A percentile compares a stretch with the other conserved stretches of the same genome.
Conservation (phyloP, 1,284 basidiomycete genomes). For the Rhodotorula sp. region DNA sequence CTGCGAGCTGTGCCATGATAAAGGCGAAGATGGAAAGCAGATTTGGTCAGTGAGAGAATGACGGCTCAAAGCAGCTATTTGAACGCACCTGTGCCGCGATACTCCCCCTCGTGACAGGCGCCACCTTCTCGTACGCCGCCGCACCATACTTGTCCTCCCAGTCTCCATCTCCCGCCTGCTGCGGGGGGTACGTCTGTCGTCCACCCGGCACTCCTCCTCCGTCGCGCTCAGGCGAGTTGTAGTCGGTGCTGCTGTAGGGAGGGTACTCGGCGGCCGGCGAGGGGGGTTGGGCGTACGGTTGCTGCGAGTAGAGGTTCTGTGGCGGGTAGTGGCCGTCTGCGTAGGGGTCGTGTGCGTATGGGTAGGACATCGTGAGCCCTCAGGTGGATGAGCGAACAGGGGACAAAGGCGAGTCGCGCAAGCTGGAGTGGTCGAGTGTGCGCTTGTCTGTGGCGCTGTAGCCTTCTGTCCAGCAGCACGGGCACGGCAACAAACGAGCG, state of each 20-base stretch:
- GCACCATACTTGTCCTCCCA: conserved; percentile 9
- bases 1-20: conserved; percentile 44
- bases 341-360: background rate
- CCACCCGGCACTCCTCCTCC: conserved; percentile 16
- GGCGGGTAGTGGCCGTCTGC: conserved; percentile 3
- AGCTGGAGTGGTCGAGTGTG: background rate
- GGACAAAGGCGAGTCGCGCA: background rate
- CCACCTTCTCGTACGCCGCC: conserved; percentile 14
- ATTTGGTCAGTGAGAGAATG: too few species aligned
- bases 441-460: background rate
- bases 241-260: conserved; percentile 20
- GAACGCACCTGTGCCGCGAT: conserved; percentile 42
- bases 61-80: too few species aligned
- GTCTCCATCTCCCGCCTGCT: conserved; percentile 8
- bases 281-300: conserved; percentile 15
- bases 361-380: background rate
- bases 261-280: conserved; percentile 8
- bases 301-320: conserved; percentile 4
- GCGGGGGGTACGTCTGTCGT: conserved; percentile 24
- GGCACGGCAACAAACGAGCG: background rate
- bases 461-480: background rate
- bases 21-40: too few species aligned
- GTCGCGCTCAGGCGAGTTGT: conserved; percentile 11
- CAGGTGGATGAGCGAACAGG: background rate
- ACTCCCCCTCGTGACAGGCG: conserved; percentile 38